A percentile compares a stretch with the other conserved stretches of the same genome.
These are phyloP conservation scores for Stellera chamaejasme DNA, from an alignment of 345 rosid genomes.

Conservation along the genomic window DNA sequence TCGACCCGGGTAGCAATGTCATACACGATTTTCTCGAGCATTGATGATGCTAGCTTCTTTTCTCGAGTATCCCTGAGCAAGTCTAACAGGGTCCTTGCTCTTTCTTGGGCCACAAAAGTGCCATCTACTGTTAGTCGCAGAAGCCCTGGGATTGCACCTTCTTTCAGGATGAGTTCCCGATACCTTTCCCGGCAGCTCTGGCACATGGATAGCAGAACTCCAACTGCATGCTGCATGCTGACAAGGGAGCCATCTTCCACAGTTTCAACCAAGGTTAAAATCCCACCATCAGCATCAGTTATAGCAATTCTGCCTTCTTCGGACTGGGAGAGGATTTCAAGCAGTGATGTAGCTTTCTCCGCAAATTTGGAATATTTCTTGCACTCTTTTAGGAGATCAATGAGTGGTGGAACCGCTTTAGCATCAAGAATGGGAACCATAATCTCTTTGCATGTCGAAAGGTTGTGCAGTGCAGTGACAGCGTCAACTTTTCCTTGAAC, in stretches of 20 bases:
- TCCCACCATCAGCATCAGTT: constrained; percentile 42
- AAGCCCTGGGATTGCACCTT: constrained; percentile 80
- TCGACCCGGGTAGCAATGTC: constrained; percentile 54
- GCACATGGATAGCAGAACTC: constrained; percentile 53
- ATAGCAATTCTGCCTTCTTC: constrained; percentile 65
- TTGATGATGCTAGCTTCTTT: constrained; percentile 44
- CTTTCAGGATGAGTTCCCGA: constrained; percentile 54
- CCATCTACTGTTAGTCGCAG: constrained; percentile 62
- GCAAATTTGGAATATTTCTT: constrained; percentile 73
- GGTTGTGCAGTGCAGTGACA: constrained; percentile 64
- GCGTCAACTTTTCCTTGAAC: constrained; percentile 78
- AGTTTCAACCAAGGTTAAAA: constrained; percentile 62
- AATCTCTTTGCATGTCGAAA: constrained; percentile 46
- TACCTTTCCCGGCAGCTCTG: constrained; percentile 48
- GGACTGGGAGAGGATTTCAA: constrained; percentile 51
- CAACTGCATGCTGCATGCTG: constrained; percentile 58
- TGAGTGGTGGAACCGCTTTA: constrained; percentile 53
- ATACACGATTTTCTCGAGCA: constrained; percentile 49
- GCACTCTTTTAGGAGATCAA: constrained; percentile 63
- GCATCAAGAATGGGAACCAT: constrained; percentile 38
- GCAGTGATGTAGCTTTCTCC: constrained; percentile 54
- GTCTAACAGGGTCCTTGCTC: constrained; percentile 57
- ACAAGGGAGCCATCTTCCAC: constrained; percentile 67
- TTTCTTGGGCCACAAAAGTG: constrained; percentile 48
- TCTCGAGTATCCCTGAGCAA: constrained; percentile 55